Base-by-base conservation (phyloP, 805 yeast genomes). In the Metschnikowia similis region DNA sequence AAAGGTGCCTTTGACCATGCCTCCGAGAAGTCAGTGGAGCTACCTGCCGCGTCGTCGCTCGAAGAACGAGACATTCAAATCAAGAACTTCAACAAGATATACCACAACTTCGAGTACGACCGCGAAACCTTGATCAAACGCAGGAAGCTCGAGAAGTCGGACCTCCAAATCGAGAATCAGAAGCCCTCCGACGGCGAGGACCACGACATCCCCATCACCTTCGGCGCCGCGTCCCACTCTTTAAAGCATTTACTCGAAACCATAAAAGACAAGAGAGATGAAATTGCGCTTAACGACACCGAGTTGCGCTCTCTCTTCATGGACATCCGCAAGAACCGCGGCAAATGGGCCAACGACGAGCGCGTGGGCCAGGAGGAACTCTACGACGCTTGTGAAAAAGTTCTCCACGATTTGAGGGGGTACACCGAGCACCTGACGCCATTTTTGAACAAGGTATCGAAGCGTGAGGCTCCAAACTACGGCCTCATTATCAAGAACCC, bases 281-380 rank as follows among this genome's bases (percentile, higher is more conserved):
- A 81, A 52, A 71, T 92, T 49, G 74, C 76, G 16, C 72, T 94
- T 31, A 83, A 89, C 9, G 98, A 92, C 61, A 74, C 80, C 49
- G 98, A 94, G 64, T 78, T 94, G 49, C 81, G 92, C 52, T 86
- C 86, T 52, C 73, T 94, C 54, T 85, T 94, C 48, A 80, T 88
- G 78, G 99, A 94, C 63, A 98, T 94, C 8, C 77, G 97, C 45
- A 94, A 91, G 60, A 92, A 91, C 63, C 75, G 98, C 51, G 95
- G 98, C 0, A 94, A 94, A 68, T 94, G 99, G 99, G 95, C 97
- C 8, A 88, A 88, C 50, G 97, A 94, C 63, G 96, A 91, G 50
- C 78, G 87, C 53, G 84, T 94, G 40, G 99, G 99, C 6, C 99
- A 94, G 69, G 99, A 94, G 64, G 99, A 95, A 65, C 76, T 94